Evolutionary conservation across 2,329 filamentous ascomycete genomes (phyloP).

Genomic region (Botrytis fragariae): DNA sequence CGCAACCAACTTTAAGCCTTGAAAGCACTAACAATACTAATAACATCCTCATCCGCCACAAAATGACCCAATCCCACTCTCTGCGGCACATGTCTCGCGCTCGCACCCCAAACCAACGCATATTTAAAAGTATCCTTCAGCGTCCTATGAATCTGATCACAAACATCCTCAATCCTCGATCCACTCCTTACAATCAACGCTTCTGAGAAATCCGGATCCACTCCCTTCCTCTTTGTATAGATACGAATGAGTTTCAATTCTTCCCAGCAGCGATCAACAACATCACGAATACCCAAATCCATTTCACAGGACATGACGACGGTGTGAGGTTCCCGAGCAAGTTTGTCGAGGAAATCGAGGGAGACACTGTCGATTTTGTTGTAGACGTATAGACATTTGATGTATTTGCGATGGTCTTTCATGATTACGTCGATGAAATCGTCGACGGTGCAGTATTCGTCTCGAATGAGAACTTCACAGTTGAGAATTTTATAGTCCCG

Average conservation of each 20-base stretch:
- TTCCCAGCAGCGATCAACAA: conserved; percentile 92
- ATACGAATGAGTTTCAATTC: conserved; percentile 86
- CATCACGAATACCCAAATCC: conserved; percentile 87
- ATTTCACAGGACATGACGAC: conserved; percentile 98
- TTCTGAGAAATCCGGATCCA: conserved; percentile 85
- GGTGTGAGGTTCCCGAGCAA: conserved; percentile 90
- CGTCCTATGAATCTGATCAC: conserved; percentile 88
- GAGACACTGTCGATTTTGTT: conserved; percentile 98
- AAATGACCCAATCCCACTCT: conserved; percentile 81
- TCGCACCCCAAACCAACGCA: conserved; percentile 95
- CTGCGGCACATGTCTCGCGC: conserved; percentile 91
- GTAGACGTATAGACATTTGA: conserved; percentile 92
- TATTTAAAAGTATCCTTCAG: conserved; percentile 99
- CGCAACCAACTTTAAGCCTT: conserved; percentile 4
- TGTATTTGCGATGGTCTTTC: conserved; percentile 98
- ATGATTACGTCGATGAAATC: conserved; percentile 99
- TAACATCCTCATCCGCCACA: conserved; percentile 69
- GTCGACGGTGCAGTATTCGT: conserved; percentile 93
- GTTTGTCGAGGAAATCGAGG: conserved; percentile 85
- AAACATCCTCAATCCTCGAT: conserved; percentile 93
- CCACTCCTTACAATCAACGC: conserved; percentile 88
- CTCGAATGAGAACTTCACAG: conserved; percentile 90
- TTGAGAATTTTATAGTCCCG: conserved; percentile 99
- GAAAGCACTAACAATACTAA: conserved; percentile 63
- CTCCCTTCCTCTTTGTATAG: conserved; percentile 95